Percentiles rank a stretch among this genome's conserved stretches.
Conservation (phyloP, 306 rosid species). For the Cucurbita pepo region DNA sequence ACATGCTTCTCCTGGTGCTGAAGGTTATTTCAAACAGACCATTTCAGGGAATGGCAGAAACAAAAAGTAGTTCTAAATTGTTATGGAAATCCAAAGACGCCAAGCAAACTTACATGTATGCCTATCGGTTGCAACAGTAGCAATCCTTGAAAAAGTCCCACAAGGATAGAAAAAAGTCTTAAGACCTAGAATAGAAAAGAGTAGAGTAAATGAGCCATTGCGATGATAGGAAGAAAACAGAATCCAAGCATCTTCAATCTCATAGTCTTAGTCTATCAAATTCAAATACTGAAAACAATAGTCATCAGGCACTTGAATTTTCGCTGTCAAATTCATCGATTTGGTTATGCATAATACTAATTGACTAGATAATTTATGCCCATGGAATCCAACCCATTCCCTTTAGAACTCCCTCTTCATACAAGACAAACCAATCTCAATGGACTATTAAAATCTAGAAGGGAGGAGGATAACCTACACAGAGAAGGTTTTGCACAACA, state of each 20-base stretch:
- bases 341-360: background rate
- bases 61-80: background rate
- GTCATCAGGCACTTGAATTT: background rate
- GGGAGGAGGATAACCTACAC: constrained; percentile 42
- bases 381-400: background rate
- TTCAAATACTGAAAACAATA: background rate
- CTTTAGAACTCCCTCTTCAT: background rate
- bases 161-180: constrained; percentile 90
- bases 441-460: background rate
- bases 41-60: background rate
- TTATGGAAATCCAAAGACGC: background rate
- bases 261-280: background rate
- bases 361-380: background rate
- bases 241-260: background rate
- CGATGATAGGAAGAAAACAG: background rate
- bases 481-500: constrained; percentile 88
- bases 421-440: background rate
- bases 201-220: background rate
- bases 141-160: constrained; percentile 84
- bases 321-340: background rate
- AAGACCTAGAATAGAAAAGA: constrained; percentile 32
- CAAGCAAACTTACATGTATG: constrained; percentile 61
- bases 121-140: constrained; percentile 69
- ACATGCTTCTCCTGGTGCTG: constrained; percentile 82
- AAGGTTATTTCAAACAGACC: constrained; percentile 3